These are phyloP conservation scores for Globisporangium heterothallicum DNA, from an alignment of 352 stramenopile species.

Conservation along the genomic window DNA sequence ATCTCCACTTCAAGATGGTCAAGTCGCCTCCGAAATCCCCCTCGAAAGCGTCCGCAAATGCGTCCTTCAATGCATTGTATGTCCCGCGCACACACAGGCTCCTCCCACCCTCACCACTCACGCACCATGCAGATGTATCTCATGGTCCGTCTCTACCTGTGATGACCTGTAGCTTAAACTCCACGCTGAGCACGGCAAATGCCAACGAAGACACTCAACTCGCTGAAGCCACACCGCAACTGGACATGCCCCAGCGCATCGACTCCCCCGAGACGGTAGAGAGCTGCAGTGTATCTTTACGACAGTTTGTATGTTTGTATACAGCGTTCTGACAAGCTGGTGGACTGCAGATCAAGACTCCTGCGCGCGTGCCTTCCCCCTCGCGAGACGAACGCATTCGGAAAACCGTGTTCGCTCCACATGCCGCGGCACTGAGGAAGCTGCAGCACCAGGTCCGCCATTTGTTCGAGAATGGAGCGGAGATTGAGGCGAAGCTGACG, in stretches of 20 bases:
- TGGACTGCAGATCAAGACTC: slow-evolving; percentile 67
- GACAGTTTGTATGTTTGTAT: no score
- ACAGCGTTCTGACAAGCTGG: neutral
- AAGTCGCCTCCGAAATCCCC: slow-evolving; percentile 52
- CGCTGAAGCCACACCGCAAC: slow-evolving; percentile 62
- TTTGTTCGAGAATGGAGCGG: slow-evolving; percentile 41
- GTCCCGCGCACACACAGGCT: neutral
- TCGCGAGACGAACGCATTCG: slow-evolving; percentile 66
- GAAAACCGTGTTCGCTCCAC: slow-evolving; percentile 66
- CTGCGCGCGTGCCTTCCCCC: slow-evolving; percentile 32
- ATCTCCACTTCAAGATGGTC: neutral
- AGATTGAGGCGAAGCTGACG: slow-evolving; percentile 39
- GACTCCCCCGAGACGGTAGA: slow-evolving; percentile 58
- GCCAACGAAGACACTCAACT: slow-evolving; percentile 67
- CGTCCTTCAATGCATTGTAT: slow-evolving; percentile 22
- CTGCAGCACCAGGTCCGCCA: slow-evolving; percentile 37
- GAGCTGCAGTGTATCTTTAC: neutral
- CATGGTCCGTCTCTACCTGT: neutral
- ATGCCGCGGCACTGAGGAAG: slow-evolving; percentile 48
- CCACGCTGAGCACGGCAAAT: slow-evolving; percentile 55
- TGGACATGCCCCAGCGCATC: slow-evolving; percentile 76
- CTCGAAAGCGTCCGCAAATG: slow-evolving; percentile 19
- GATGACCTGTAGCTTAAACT: slow-evolving; percentile 24
- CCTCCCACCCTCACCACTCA: no score
- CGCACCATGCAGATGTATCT: neutral